Conservation (phyloP, 2,329 filamentous ascomycete species). For the Ophiostoma novo-ulmi region DNA sequence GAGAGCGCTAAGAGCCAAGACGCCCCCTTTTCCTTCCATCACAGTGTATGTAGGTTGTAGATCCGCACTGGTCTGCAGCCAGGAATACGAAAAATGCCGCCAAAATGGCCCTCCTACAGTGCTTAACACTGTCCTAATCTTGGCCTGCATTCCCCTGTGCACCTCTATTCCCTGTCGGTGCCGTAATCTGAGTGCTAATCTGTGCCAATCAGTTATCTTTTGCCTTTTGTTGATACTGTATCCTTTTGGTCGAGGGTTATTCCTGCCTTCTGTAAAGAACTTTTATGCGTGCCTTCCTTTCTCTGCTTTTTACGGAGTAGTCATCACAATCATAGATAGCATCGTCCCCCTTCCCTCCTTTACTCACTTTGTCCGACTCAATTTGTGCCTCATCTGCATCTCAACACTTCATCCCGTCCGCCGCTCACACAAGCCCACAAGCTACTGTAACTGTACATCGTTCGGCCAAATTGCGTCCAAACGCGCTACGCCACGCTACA, state of each 20-base stretch:
- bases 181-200: not conserved
- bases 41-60: not conserved
- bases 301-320: not conserved
- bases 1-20: slow-evolving; percentile 22
- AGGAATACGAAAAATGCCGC: not conserved
- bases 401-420: not conserved
- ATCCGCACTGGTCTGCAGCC: slow-evolving; percentile 9
- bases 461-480: slow-evolving; percentile 13
- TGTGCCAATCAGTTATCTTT: not conserved
- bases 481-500: slow-evolving; percentile 8
- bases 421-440: not conserved
- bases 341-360: not conserved
- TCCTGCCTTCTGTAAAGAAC: not conserved
- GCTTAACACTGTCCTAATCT: slow-evolving; percentile 16
- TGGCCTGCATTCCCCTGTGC: slow-evolving; percentile 16
- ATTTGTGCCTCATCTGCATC: not conserved
- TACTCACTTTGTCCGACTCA: not conserved
- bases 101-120: not conserved
- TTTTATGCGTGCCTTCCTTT: not conserved
- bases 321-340: not conserved
- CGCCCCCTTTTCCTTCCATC: slow-evolving; percentile 17
- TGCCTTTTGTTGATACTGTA: slow-evolving; percentile 3
- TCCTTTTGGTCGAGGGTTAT: not conserved
- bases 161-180: not conserved
- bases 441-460: not conserved